Evolutionary conservation across 2,329 filamentous ascomycete genomes (phyloP), one percentile per base, ranked within the genome.

Genomic region (Arthroderma sp.): DNA sequence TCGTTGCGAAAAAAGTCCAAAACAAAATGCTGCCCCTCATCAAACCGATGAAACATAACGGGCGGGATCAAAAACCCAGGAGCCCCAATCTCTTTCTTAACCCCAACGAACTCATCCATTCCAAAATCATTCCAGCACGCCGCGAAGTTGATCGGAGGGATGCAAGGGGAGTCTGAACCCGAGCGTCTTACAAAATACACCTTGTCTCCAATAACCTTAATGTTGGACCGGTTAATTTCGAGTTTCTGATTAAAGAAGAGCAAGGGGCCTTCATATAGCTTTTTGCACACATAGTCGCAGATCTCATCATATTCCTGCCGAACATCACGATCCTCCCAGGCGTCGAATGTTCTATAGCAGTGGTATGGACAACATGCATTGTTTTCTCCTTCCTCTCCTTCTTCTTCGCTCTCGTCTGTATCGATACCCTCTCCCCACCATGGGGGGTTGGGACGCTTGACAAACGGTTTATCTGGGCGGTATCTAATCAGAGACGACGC

Each of bases 1-100:
- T 38, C 37, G 15, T 38, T 38, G 9, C 37, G 37, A 27, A 38
- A 38, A 38, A 38, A 38, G 22, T 38, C 37, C 37, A 38, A 22
- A 8, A 38, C 37, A 38, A 38, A 22, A 10, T 38, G 37, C 2
- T 38, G 22, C 9, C 37, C 37, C 9, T 22, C 9, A 10, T 22
- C 37, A 38, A 10, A 38, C 37, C 22, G 9, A 38, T 22, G 37
- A 8, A 10, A 10, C 9, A 38, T 2, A 10, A 38, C 9, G 2
- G 37, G 37, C 8, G 37, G 37, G 37, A 38, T 27, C 8, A 38
- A 22, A 38, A 38, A 15, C 37, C 22, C 9, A 10, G 37, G 37
- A 8, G 37, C 37, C 9, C 37, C 22, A 27, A 38, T 38, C 8
- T 10, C 9, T 3, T 38, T 10, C 8, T 38, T 15, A 27, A 38